Percentiles rank a stretch among this genome's conserved stretches.
Evolutionary conservation across 2,329 filamentous ascomycete species (phyloP).

Genomic region (Ceratocystis cubensis): DNA sequence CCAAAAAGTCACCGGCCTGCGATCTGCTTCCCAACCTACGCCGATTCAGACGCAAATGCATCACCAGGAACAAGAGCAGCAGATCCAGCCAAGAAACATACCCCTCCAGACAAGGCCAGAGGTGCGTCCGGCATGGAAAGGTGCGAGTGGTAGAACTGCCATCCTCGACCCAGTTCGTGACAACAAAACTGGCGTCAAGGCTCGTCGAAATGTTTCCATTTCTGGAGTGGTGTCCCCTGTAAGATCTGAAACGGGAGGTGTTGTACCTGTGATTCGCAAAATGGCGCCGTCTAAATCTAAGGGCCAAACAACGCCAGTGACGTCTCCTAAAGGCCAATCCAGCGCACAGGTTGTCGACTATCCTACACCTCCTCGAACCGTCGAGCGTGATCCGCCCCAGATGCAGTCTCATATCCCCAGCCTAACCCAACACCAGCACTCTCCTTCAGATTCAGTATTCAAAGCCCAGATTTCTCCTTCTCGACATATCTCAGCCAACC

Average conservation of each 20-base stretch:
- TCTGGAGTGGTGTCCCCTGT: slow-evolving; percentile 15
- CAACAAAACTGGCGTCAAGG: slow-evolving; percentile 24
- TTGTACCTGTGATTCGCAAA: slow-evolving; percentile 18
- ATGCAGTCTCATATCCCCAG: slow-evolving; percentile 25
- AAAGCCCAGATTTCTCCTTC: slow-evolving; percentile 15
- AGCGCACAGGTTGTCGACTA: slow-evolving; percentile 4
- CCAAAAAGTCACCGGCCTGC: slow-evolving; percentile 31
- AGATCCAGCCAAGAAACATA: neutral
- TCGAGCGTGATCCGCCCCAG: slow-evolving; percentile 16
- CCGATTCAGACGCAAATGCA: neutral
- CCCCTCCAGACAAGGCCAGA: slow-evolving; percentile 24
- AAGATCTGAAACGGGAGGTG: slow-evolving; percentile 11
- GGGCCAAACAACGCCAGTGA: slow-evolving; percentile 3
- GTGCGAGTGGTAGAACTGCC: slow-evolving; percentile 54
- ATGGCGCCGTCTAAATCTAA: slow-evolving; percentile 16
- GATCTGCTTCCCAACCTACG: slow-evolving; percentile 21
- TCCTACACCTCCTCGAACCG: slow-evolving; percentile 18
- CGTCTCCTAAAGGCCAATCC: slow-evolving; percentile 13
- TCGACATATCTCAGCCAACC: slow-evolving; percentile 6
- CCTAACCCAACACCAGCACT: neutral
- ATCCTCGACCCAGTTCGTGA: slow-evolving; percentile 54
- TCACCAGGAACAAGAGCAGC: neutral
- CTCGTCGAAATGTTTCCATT: slow-evolving; percentile 17
- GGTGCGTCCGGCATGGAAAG: slow-evolving; percentile 53
- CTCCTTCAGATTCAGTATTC: slow-evolving; percentile 5